Conservation (phyloP, 306 rosid genomes). For the Rubus idaeus region DNA sequence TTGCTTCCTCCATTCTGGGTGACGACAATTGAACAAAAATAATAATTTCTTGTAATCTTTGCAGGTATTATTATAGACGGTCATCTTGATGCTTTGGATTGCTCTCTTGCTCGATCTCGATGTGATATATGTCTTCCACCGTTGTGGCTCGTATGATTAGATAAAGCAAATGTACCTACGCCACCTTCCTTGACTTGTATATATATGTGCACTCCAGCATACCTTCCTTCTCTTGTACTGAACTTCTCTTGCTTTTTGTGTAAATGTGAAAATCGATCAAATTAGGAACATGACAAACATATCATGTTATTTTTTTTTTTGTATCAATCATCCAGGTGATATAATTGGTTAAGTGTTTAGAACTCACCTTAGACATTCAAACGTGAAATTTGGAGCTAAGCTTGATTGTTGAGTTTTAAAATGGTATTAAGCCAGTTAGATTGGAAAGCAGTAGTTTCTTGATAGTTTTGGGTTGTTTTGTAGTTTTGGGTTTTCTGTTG, state of each 20-base stretch:
- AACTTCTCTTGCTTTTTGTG: too few species aligned
- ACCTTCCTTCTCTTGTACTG: not conserved
- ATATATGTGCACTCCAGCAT: not conserved
- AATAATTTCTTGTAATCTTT: conserved; percentile 12
- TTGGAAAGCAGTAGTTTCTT: too few species aligned
- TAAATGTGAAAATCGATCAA: too few species aligned
- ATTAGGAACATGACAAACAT: not conserved
- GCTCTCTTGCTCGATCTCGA: not conserved
- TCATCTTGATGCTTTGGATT: conserved; percentile 23
- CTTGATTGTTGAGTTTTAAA: too few species aligned
- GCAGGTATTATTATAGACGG: conserved; percentile 76
- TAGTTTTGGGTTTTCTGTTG: too few species aligned
- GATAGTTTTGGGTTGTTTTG: too few species aligned
- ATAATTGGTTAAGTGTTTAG: too few species aligned
- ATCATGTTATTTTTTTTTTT: not conserved
- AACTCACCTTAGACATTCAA: too few species aligned
- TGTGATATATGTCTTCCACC: too few species aligned
- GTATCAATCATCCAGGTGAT: not conserved
- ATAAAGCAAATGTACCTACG: not conserved
- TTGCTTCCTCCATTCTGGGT: conserved; percentile 4
- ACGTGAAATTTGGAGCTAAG: too few species aligned
- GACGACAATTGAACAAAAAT: not conserved
- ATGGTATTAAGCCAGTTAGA: too few species aligned
- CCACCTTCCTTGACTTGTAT: not conserved
- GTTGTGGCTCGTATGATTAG: not conserved